Percentiles rank a stretch among this genome's conserved stretches.
Evolutionary conservation across 257 asterid genomes (phyloP).

Genomic region (Leonotis leonurus): DNA sequence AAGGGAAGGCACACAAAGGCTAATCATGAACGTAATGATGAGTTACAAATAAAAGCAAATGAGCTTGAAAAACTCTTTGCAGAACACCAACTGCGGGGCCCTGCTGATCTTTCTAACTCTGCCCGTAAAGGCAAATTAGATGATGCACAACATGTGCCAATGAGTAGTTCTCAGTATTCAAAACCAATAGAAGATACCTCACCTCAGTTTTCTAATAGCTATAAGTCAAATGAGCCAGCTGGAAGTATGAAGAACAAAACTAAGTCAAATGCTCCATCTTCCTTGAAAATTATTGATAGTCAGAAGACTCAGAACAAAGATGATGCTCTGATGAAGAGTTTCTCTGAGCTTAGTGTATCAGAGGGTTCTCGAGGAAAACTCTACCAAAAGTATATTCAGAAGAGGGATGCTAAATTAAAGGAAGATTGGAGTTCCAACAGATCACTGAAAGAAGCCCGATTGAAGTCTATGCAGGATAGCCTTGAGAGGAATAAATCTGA

Average conservation of each 20-base stretch:
- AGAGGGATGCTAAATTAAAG: constrained; percentile 82
- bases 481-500: constrained; percentile 73
- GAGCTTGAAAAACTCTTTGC: constrained; percentile 95
- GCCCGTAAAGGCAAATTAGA: constrained; percentile 36
- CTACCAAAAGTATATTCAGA: constrained; percentile 64
- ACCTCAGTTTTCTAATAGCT: constrained; percentile 26
- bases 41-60: constrained; percentile 76
- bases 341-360: constrained; percentile 49
- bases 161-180: constrained; percentile 26
- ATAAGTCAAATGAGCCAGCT: constrained; percentile 30
- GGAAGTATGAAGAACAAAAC: constrained; percentile 36
- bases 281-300: constrained; percentile 26
- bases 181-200: constrained; percentile 32
- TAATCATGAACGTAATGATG: constrained; percentile 80
- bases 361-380: constrained; percentile 77
- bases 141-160: constrained; percentile 34
- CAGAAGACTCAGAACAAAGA: constrained; percentile 35
- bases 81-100: constrained; percentile 57
- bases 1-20: constrained; percentile 61
- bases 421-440: constrained; percentile 84
- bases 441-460: constrained; percentile 77
- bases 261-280: constrained; percentile 26
- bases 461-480: constrained; percentile 84
- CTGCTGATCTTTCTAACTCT: constrained; percentile 60
- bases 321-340: constrained; percentile 36